A percentile compares a stretch with the other conserved stretches of the same genome.
Evolutionary conservation across 768 basidiomycete genomes (phyloP).

Genomic region (Phylloporus sp.): DNA sequence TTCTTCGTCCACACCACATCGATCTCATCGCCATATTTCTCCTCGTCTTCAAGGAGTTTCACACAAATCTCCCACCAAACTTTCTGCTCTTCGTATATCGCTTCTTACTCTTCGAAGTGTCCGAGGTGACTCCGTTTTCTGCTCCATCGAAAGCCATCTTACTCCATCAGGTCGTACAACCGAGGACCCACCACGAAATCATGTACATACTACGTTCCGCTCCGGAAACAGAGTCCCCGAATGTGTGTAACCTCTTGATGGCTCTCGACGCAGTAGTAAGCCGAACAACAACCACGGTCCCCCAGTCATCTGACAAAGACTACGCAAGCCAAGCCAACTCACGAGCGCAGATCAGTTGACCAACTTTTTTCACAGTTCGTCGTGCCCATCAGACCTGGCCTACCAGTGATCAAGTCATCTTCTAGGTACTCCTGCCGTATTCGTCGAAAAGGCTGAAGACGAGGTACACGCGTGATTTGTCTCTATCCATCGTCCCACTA

Average conservation of each 20-base stretch:
- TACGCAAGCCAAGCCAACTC: conserved; percentile 43
- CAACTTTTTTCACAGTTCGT: conserved; percentile 48
- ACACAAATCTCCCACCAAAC: conserved; percentile 47
- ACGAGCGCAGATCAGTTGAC: conserved; percentile 54
- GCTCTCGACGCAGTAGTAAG: conserved; percentile 41
- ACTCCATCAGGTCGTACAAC: conserved; percentile 52
- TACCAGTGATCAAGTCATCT: neutral
- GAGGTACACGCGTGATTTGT: conserved; percentile 35
- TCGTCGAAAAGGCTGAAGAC: conserved; percentile 52
- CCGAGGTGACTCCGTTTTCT: conserved; percentile 45
- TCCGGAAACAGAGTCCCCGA: conserved; percentile 39
- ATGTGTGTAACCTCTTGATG: conserved; percentile 41
- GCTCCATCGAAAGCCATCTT: neutral
- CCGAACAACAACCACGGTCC: neutral
- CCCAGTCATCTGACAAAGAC: conserved; percentile 14
- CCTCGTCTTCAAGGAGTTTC: conserved; percentile 56
- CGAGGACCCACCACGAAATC: conserved; percentile 51
- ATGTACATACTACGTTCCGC: conserved; percentile 40
- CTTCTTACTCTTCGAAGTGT: conserved; percentile 61
- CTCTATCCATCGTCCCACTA: conserved; percentile 2
- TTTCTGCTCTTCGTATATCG: conserved; percentile 64
- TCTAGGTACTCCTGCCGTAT: conserved; percentile 53
- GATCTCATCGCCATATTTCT: conserved; percentile 59
- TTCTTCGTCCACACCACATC: conserved; percentile 74
- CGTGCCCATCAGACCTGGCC: neutral